A percentile compares a stretch with the other conserved stretches of the same genome.
Evolutionary conservation across 352 stramenopile genomes (phyloP).

Genomic region (Thalassiosira exigua): DNA sequence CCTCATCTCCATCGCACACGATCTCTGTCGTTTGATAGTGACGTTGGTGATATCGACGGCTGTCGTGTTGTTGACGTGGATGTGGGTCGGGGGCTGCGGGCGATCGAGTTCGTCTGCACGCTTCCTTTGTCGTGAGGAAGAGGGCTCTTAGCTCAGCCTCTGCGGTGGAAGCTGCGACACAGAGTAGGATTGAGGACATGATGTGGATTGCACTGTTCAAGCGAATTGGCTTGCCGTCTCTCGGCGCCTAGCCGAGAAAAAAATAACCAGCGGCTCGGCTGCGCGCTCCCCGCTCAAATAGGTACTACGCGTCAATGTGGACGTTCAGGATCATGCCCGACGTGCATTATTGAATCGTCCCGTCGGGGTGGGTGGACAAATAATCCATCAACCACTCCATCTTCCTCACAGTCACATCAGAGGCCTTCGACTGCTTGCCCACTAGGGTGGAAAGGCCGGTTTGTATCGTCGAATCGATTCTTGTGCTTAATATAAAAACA

Average conservation of each 20-base stretch:
- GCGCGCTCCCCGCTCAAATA: slow-evolving; percentile 19
- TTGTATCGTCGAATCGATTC: slow-evolving; percentile 35
- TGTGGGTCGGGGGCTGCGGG: slow-evolving; percentile 21
- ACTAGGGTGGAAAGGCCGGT: slow-evolving; percentile 28
- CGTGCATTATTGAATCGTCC: slow-evolving; percentile 36
- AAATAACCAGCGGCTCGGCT: slow-evolving; percentile 16
- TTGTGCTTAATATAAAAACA: slow-evolving; percentile 42
- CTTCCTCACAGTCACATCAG: no score
- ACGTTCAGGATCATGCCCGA: slow-evolving; percentile 49
- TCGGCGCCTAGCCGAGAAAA: slow-evolving; percentile 13
- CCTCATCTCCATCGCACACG: slow-evolving; percentile 55
- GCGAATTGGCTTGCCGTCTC: neutral
- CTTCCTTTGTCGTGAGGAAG: slow-evolving; percentile 47
- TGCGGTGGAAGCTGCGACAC: neutral
- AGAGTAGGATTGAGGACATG: neutral
- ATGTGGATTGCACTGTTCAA: neutral
- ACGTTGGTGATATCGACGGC: slow-evolving; percentile 21
- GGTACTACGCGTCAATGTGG: slow-evolving; percentile 44
- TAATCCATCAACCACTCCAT: slow-evolving; percentile 58
- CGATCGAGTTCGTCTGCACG: slow-evolving; percentile 25
- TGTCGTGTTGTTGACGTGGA: slow-evolving; percentile 50
- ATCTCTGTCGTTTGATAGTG: slow-evolving; percentile 57
- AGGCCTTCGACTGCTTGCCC: slow-evolving; percentile 32
- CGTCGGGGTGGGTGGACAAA: slow-evolving; percentile 36
- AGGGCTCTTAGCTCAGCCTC: slow-evolving; percentile 16